Evolutionary conservation across 1,284 basidiomycete species (phyloP).

Genomic region (Trametes versicolor): DNA sequence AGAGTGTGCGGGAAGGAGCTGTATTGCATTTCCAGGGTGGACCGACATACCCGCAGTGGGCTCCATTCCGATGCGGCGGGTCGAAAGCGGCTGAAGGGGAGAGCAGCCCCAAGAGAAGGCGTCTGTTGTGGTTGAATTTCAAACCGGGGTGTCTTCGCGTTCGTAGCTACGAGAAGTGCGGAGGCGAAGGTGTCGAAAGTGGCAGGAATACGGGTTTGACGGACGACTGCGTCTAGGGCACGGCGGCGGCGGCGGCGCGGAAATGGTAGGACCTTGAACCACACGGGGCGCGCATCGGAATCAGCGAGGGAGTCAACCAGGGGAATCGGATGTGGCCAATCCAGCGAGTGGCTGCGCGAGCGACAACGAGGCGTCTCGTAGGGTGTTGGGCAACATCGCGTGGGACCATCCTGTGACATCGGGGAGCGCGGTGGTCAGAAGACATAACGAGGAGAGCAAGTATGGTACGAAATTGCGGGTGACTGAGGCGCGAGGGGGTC

Average conservation of each 20-base stretch:
- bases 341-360: background rate
- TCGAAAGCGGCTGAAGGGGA: background rate
- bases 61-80: constrained; percentile 2
- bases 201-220: background rate
- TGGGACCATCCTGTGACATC: background rate
- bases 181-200: background rate
- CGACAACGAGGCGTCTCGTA: background rate
- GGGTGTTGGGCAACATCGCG: background rate
- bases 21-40: background rate
- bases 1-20: background rate
- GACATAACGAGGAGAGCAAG: background rate
- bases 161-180: background rate
- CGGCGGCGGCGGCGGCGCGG: background rate
- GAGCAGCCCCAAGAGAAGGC: constrained; percentile 8
- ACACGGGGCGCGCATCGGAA: background rate
- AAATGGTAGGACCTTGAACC: background rate
- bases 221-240: background rate
- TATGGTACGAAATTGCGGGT: background rate
- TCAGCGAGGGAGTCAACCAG: background rate
- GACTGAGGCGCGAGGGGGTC: background rate
- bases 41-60: background rate
- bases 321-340: background rate
- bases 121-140: background rate
- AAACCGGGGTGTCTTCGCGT: constrained; percentile 4
- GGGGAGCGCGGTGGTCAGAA: background rate